A percentile compares a stretch with the other conserved stretches of the same genome.
Evolutionary conservation across 2,329 filamentous ascomycete genomes (phyloP).

Genomic region (Penicillium verrucosum): DNA sequence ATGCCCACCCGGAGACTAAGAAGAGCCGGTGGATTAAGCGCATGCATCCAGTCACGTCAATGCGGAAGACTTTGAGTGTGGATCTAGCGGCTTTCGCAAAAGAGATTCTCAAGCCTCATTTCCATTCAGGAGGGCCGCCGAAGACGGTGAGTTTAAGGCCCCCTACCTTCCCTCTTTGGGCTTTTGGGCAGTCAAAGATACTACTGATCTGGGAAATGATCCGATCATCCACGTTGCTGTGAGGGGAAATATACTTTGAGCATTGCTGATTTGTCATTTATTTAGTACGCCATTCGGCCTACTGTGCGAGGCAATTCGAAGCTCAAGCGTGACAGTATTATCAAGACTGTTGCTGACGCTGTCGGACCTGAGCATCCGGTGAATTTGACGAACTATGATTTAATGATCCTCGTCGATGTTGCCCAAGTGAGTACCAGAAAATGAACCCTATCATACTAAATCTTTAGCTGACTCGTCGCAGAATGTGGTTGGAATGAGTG

Average conservation of each 20-base stretch:
- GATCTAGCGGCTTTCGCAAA: conserved; percentile 57
- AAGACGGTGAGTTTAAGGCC: conserved; percentile 50
- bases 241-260: neutral
- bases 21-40: conserved; percentile 59
- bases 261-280: neutral
- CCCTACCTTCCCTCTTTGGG: neutral
- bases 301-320: conserved; percentile 59
- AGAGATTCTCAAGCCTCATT: conserved; percentile 57
- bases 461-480: conserved; percentile 28
- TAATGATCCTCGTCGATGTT: conserved; percentile 60
- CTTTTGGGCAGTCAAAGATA: neutral
- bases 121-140: conserved; percentile 51
- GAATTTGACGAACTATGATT: conserved; percentile 59
- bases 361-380: conserved; percentile 60
- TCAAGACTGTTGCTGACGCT: conserved; percentile 56
- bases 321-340: conserved; percentile 56
- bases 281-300: conserved; percentile 61
- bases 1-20: conserved; percentile 49
- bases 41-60: conserved; percentile 57
- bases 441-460: neutral
- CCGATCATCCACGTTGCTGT: neutral
- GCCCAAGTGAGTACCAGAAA: conserved; percentile 51
- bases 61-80: conserved; percentile 56
- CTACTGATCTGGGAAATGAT: neutral
- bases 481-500: conserved; percentile 64